Evolutionary conservation across 345 rosid species (phyloP).

Genomic region (Rhodamnia rubescens): DNA sequence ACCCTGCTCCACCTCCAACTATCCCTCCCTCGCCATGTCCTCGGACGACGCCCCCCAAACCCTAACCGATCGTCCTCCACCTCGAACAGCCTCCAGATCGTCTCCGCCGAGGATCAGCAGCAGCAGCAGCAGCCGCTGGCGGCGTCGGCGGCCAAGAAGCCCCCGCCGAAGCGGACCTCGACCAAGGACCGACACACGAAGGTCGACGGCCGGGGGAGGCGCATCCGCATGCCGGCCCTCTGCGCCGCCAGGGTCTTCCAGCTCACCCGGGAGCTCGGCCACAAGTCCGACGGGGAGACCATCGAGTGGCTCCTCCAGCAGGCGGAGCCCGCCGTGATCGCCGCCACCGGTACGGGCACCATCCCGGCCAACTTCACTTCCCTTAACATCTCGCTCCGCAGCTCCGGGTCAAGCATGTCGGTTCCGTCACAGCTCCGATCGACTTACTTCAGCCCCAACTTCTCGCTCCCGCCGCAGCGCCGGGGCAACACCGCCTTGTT

Average conservation of each 20-base stretch:
- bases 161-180: constrained; percentile 70
- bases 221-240: constrained; percentile 98
- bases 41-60: constrained; percentile 2
- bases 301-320: constrained; percentile 99
- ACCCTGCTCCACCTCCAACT: constrained; percentile 45
- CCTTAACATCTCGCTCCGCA: constrained; percentile 79
- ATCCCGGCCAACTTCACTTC: constrained; percentile 97
- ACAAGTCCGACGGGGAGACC: constrained; percentile 93
- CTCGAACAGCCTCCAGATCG: constrained; percentile 11
- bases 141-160: constrained; percentile 36
- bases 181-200: constrained; percentile 95
- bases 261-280: constrained; percentile 84
- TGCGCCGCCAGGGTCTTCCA: constrained; percentile 99
- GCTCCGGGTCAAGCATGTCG: constrained; percentile 85
- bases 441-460: constrained; percentile 45
- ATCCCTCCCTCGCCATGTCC: constrained; percentile 37
- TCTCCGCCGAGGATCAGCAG: background rate
- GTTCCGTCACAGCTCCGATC: constrained; percentile 75
- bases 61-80: constrained; percentile 15
- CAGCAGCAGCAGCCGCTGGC: background rate
- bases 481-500: constrained; percentile 20
- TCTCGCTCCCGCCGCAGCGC: constrained; percentile 13
- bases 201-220: constrained; percentile 90
- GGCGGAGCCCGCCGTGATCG: constrained; percentile 93
- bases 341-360: constrained; percentile 97